Evolutionary conservation across 2,329 filamentous ascomycete species (phyloP).

Genomic region (Phaeosphaeria sp.): DNA sequence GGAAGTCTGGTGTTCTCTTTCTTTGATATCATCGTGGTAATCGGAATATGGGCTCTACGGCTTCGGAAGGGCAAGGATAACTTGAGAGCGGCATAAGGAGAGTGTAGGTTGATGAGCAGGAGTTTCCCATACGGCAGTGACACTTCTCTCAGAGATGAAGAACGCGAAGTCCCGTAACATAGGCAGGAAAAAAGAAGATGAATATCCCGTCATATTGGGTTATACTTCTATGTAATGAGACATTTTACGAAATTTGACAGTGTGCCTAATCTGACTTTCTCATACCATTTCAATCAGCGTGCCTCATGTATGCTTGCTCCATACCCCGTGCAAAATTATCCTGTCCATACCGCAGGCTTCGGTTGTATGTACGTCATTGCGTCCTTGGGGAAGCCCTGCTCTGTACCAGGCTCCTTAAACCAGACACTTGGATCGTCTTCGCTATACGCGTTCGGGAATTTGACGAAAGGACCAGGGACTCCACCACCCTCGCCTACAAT

Average conservation of each 20-base stretch:
- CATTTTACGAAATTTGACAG: neutral
- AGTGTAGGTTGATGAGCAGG: too few species aligned
- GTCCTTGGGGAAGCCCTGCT: constrained; percentile 8
- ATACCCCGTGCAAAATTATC: neutral
- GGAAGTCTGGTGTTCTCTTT: constrained; percentile 74
- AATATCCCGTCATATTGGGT: neutral
- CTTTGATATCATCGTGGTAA: constrained; percentile 59
- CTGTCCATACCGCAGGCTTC: constrained; percentile 15
- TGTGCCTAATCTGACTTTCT: neutral
- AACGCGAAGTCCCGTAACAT: too few species aligned
- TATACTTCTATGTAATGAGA: neutral
- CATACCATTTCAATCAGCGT: neutral
- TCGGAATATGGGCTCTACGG: constrained; percentile 60
- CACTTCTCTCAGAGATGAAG: too few species aligned
- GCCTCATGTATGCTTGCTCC: neutral
- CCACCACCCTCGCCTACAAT: constrained; percentile 17
- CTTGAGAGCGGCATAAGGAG: neutral
- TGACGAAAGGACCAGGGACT: constrained; percentile 9
- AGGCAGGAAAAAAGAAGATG: too few species aligned
- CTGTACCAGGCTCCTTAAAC: constrained; percentile 17
- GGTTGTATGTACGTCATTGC: constrained; percentile 13
- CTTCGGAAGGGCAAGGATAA: constrained; percentile 38
- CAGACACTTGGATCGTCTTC: constrained; percentile 21
- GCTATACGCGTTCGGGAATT: constrained; percentile 22
- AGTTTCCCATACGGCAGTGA: too few species aligned